A percentile compares a stretch with the other conserved stretches of the same genome.
Evolutionary conservation across 805 yeast species (phyloP).

Genomic region (Starmera amethionina): DNA sequence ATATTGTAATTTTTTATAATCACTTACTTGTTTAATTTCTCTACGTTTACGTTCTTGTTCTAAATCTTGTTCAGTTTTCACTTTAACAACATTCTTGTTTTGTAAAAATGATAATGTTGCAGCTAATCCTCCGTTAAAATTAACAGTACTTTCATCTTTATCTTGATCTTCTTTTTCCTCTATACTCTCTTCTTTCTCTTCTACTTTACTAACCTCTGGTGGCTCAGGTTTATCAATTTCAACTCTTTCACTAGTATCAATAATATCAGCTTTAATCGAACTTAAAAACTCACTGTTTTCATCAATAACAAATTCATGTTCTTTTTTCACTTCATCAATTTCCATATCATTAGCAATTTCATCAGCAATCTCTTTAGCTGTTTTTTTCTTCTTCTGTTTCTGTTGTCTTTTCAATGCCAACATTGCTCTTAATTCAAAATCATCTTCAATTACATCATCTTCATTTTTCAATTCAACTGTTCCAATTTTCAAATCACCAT

Average conservation of each 20-base stretch:
- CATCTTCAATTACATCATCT: conserved; percentile 13
- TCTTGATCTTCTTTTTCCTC: conserved; percentile 1
- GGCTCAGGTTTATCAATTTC: background rate
- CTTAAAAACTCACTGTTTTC: conserved; percentile 28
- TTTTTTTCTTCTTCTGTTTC: conserved; percentile 8
- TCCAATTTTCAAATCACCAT: conserved; percentile 8
- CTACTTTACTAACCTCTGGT: background rate
- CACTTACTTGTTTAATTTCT: conserved; percentile 8
- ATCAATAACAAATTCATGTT: conserved; percentile 18
- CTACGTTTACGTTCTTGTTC: conserved; percentile 4
- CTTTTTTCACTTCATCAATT: conserved; percentile 5
- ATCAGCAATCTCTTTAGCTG: conserved; percentile 13
- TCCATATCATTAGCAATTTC: conserved; percentile 8
- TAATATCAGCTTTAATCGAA: conserved; percentile 7
- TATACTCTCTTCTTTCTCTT: background rate
- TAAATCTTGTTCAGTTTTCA: conserved; percentile 4
- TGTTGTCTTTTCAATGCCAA: conserved; percentile 17
- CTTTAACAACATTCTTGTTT: conserved; percentile 10
- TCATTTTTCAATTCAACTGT: conserved; percentile 18
- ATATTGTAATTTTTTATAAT: conserved; percentile 5
- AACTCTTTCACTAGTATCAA: background rate
- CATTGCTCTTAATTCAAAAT: conserved; percentile 10
- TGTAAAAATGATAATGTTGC: conserved; percentile 13
- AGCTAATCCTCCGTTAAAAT: conserved; percentile 16
- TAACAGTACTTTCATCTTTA: conserved; percentile 1